phyloP scores from a whole-genome alignment of 306 rosid species.

The Cucurbita pepo region DNA sequence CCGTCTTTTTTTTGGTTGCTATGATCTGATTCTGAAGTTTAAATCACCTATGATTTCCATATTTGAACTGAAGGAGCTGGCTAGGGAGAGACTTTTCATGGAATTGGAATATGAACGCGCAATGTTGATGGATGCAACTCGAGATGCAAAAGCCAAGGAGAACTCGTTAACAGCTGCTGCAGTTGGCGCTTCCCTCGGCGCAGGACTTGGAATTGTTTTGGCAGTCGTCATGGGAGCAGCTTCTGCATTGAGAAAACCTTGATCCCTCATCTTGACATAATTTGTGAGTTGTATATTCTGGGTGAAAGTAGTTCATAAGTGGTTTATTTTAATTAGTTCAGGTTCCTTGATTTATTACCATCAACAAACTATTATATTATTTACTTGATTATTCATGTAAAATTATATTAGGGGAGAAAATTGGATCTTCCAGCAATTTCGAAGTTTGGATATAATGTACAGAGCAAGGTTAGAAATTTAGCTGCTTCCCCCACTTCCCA shows the following conservation, averaged over 20 bases:
- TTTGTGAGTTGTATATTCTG: background rate
- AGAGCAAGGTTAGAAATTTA: background rate
- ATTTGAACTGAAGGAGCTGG: slow-evolving; percentile 39
- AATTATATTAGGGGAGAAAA: background rate
- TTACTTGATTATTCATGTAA: background rate
- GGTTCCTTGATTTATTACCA: background rate
- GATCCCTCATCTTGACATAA: background rate
- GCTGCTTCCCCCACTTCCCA: background rate
- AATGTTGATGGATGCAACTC: slow-evolving; percentile 22
- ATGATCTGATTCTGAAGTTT: background rate
- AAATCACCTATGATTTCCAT: background rate
- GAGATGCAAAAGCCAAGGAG: slow-evolving; percentile 41
- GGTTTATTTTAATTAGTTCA: background rate
- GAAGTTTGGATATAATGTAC: background rate
- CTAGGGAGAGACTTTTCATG: slow-evolving; percentile 51
- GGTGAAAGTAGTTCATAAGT: background rate
- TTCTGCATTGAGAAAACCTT: slow-evolving; percentile 94
- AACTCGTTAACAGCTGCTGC: slow-evolving; percentile 61
- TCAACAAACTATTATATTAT: background rate
- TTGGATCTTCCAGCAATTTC: background rate
- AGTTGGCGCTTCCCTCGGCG: slow-evolving; percentile 87
- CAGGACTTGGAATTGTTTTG: slow-evolving; percentile 72
- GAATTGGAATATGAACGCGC: slow-evolving; percentile 63
- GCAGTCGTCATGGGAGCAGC: slow-evolving; percentile 98
- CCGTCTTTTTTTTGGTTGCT: background rate